Conservation (phyloP, 805 yeast species). For the Kluyveromyces nonfermentans region DNA sequence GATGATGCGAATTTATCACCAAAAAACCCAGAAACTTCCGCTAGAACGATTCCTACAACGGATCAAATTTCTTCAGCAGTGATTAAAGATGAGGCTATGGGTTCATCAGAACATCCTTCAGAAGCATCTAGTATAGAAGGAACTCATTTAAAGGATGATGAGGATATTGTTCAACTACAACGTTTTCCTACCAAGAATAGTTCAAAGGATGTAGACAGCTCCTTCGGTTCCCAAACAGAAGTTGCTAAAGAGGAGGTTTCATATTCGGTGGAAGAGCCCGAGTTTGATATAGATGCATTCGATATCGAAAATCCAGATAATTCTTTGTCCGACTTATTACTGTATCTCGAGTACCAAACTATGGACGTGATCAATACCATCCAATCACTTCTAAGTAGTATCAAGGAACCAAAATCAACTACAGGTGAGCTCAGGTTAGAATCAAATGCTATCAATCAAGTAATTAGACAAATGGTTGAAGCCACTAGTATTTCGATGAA, state of each 20-base stretch:
- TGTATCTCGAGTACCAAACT: slow-evolving; percentile 87
- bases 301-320: slow-evolving; percentile 84
- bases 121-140: background rate
- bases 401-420: slow-evolving; percentile 67
- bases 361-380: slow-evolving; percentile 85
- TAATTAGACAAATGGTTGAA: slow-evolving; percentile 78
- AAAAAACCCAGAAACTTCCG: background rate
- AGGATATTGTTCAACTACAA: background rate
- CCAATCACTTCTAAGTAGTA: slow-evolving; percentile 68
- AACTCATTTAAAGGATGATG: background rate
- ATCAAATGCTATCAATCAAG: slow-evolving; percentile 66
- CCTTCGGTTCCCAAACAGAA: background rate
- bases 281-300: slow-evolving; percentile 64
- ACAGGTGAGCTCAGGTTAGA: slow-evolving; percentile 64
- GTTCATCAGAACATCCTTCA: background rate
- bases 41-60: background rate
- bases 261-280: slow-evolving; percentile 15
- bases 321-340: slow-evolving; percentile 71
- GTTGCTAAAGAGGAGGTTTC: background rate
- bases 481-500: slow-evolving; percentile 84
- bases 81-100: background rate
- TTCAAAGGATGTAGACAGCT: no score
- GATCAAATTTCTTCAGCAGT: background rate
- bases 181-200: background rate
- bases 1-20: background rate